Base-by-base conservation (phyloP, 768 basidiomycete genomes). In the Russula sp. region DNA sequence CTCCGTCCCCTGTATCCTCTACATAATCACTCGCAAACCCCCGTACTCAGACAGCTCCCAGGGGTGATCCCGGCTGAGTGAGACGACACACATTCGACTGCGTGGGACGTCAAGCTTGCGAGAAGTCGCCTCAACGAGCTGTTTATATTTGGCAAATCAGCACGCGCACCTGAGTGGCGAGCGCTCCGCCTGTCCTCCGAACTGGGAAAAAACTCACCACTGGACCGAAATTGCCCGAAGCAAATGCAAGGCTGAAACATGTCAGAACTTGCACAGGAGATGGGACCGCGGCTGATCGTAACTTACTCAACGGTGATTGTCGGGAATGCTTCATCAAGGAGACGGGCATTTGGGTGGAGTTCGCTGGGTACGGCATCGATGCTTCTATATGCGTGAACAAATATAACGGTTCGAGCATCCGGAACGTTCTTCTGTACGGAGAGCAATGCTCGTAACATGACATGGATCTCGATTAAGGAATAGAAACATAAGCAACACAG, bases 321-420 rank as follows among this genome's bases (percentile, higher is more conserved):
- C 16, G 68, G 68, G 55, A 69, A 69, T 11, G 68, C 66, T 46
- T 67, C 63, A 26, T 69, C 68, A 16, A 69, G 66, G 14, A 69
- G 57, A n/a, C 63, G 62, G 13, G 68, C 63, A n/a, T 69, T 67
- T 8, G 68, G 68, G 34, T 64, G 66, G 11, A 69, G 66, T 48
- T 69, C 68, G 44, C 66, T 69, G 8, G 68, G 66, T 42, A 69
- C 59, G 38, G 30, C 38, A 22, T 56, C 62, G 10, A 67, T 58
- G 22, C 30, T 67, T 24, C 57, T 52, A 22, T 69, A 67, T 7
- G 68, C 68, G 16, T 69, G 63, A 18, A 69, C 62, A 42, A 69
- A 67, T 9, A 67, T 24, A 34, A 69, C 68, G 5, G 51, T 69
- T 42, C 68, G 57, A 9, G 63, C 62, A 28, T 67, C 68, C 4